Percentiles rank a stretch among this genome's conserved stretches.
Conservation (phyloP, 768 basidiomycete species). For the Tulasnella sp. region DNA sequence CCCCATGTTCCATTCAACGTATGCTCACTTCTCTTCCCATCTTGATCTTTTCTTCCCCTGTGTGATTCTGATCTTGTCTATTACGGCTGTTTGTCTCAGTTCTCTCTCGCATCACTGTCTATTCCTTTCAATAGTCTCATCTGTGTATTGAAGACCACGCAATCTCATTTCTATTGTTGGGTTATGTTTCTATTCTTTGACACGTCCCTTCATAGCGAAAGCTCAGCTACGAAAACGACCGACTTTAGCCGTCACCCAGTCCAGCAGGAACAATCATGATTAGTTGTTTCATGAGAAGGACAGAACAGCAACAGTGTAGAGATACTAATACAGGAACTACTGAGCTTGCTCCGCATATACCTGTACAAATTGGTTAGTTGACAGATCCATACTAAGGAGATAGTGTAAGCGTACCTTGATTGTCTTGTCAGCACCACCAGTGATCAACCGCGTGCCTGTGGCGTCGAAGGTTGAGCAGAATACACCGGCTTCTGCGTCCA, state of each 20-base stretch:
- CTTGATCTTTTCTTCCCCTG: background rate
- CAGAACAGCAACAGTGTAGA: background rate
- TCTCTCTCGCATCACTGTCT: background rate
- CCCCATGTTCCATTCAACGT: background rate
- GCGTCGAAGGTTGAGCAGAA: constrained; percentile 97
- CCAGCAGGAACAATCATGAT: background rate
- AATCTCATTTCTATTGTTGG: constrained; percentile 14
- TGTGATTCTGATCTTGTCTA: background rate
- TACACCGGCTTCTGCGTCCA: constrained; percentile 94
- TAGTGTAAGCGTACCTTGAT: constrained; percentile 66
- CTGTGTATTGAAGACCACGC: constrained; percentile 15
- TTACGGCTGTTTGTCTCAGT: background rate
- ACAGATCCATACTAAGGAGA: background rate
- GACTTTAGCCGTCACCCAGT: background rate
- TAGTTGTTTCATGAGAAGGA: background rate
- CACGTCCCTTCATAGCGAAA: background rate
- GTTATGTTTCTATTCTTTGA: background rate
- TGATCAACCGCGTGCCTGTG: constrained; percentile 90
- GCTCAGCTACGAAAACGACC: background rate
- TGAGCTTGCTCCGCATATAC: constrained; percentile 28
- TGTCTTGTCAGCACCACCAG: constrained; percentile 97
- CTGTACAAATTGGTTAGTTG: background rate
- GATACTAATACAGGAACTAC: constrained; percentile 4
- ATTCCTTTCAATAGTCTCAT: background rate
- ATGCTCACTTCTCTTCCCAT: background rate